Conservation (phyloP, 2,329 filamentous ascomycete genomes). For the Pseudocercospora musae region DNA sequence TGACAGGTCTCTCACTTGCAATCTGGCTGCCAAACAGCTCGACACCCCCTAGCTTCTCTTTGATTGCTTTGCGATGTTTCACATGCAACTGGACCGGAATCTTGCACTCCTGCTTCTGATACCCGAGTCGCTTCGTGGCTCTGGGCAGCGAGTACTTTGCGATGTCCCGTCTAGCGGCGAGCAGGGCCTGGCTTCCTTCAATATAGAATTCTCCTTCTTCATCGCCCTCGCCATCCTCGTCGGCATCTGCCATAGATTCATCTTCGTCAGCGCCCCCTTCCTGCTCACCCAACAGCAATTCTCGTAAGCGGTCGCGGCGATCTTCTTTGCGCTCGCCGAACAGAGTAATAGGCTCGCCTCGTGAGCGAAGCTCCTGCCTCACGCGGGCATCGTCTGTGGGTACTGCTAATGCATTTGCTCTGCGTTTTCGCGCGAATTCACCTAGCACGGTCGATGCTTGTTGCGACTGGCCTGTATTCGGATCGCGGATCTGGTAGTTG, state of each 20-base stretch:
- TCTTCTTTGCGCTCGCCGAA: slow-evolving; percentile 89
- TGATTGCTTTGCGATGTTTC: slow-evolving; percentile 84
- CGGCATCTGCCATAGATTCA: slow-evolving; percentile 60
- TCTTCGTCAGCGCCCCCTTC: slow-evolving; percentile 53
- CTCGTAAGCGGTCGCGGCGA: slow-evolving; percentile 79
- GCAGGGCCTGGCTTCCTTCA: slow-evolving; percentile 68
- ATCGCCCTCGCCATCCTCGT: slow-evolving; percentile 55
- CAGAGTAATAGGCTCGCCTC: slow-evolving; percentile 90
- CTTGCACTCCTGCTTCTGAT: slow-evolving; percentile 74
- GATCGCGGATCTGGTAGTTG: slow-evolving; percentile 75
- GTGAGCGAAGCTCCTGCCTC: slow-evolving; percentile 72
- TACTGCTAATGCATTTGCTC: slow-evolving; percentile 83
- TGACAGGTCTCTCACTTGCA: slow-evolving; percentile 83
- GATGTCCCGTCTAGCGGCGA: slow-evolving; percentile 74
- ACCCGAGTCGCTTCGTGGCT: slow-evolving; percentile 71
- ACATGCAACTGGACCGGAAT: slow-evolving; percentile 88
- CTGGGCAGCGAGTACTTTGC: slow-evolving; percentile 79
- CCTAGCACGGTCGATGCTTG: slow-evolving; percentile 80
- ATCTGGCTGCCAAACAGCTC: slow-evolving; percentile 93
- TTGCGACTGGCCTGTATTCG: slow-evolving; percentile 66
- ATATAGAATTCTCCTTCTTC: slow-evolving; percentile 96
- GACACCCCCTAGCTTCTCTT: slow-evolving; percentile 75
- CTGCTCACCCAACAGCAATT: slow-evolving; percentile 67
- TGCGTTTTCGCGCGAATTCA: slow-evolving; percentile 87
- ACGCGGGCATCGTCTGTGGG: slow-evolving; percentile 91